A percentile compares a stretch with the other conserved stretches of the same genome.
Evolutionary conservation across 1,284 basidiomycete genomes (phyloP).

Genomic region (Ceratobasidium sp.): DNA sequence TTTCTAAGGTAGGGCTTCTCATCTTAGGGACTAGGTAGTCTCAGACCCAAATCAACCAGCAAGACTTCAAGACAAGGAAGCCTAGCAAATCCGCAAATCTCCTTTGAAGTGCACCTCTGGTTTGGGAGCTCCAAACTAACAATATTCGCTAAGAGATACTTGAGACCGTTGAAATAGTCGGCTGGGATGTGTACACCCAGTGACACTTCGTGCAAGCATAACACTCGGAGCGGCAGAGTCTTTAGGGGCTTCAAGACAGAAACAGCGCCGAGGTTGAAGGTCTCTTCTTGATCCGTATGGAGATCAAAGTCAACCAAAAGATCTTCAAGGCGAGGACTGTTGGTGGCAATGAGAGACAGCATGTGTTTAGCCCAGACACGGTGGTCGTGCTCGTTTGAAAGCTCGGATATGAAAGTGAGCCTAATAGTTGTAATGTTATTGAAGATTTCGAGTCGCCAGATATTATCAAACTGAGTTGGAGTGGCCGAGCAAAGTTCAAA

Average conservation of each 20-base stretch:
- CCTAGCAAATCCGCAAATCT: background rate
- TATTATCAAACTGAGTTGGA: background rate
- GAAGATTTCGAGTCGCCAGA: background rate
- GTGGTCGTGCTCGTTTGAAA: background rate
- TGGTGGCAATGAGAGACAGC: background rate
- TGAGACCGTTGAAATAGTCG: background rate
- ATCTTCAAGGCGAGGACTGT: background rate
- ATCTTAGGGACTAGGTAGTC: background rate
- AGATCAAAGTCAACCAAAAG: background rate
- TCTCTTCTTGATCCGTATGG: background rate
- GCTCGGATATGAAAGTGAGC: background rate
- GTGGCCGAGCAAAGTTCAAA: background rate
- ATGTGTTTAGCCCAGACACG: background rate
- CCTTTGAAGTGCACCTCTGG: background rate
- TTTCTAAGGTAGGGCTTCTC: background rate
- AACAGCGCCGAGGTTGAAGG: background rate
- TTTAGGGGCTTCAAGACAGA: background rate
- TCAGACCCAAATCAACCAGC: background rate
- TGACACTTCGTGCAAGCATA: too few species aligned
- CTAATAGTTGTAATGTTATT: background rate
- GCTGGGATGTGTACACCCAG: background rate
- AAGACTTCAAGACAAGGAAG: background rate
- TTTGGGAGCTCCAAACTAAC: background rate
- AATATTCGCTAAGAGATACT: too few species aligned
- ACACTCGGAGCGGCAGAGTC: background rate